phyloP scores from a whole-genome alignment of 768 basidiomycete genomes.

The Boletus tomentosulus region DNA sequence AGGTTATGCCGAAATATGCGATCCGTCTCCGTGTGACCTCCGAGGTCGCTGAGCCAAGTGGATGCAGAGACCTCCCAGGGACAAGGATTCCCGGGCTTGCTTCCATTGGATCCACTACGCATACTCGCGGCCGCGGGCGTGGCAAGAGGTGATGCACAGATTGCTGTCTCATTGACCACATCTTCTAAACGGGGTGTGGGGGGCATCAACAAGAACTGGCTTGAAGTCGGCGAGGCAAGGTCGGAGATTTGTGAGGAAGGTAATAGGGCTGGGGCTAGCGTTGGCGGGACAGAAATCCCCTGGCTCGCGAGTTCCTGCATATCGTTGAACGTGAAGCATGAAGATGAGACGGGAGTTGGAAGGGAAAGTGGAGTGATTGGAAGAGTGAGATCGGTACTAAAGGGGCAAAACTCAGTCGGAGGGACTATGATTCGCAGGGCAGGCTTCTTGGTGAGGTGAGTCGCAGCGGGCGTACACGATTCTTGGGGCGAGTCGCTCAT shows the following conservation, averaged over 20 bases:
- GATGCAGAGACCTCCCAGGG: constrained; percentile 21
- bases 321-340: constrained; percentile 24
- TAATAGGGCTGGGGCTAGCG: constrained; percentile 2
- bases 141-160: constrained; percentile 11
- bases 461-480: constrained; percentile 6
- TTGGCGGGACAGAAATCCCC: constrained; percentile 5
- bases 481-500: constrained; percentile 20
- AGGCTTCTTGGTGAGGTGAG: constrained; percentile 14
- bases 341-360: constrained; percentile 23
- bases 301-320: constrained; percentile 11
- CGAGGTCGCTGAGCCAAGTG: constrained; percentile 32
- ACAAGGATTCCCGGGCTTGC: constrained; percentile 14
- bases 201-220: constrained; percentile 26
- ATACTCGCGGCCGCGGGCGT: constrained; percentile 3
- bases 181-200: constrained; percentile 17
- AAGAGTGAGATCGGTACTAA: constrained; percentile 29
- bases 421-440: constrained; percentile 30
- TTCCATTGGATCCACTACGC: constrained; percentile 4
- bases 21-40: constrained; percentile 30
- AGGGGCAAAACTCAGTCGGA: constrained; percentile 33
- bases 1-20: constrained; percentile 27
- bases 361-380: constrained; percentile 27
- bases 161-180: constrained; percentile 6
- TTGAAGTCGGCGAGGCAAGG: constrained; percentile 26
- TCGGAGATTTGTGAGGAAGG: constrained; percentile 8